These are phyloP conservation scores for Hypomontagnella submonticulosa DNA, from an alignment of 495 filamentous ascomycete genomes.

Conservation along the genomic window DNA sequence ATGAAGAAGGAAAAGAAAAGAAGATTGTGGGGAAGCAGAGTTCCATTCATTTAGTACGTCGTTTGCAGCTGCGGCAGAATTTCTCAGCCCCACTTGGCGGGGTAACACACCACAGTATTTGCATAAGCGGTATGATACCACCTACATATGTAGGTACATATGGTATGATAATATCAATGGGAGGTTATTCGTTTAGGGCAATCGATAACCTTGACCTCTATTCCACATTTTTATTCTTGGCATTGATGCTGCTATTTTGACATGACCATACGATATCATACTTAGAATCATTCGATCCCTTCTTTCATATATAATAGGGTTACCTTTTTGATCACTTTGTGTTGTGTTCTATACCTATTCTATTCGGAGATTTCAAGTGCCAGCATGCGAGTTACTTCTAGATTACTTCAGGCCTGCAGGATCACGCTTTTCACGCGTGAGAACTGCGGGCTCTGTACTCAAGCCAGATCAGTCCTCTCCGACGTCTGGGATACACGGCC, in stretches of 20 bases:
- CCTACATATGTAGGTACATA: background rate
- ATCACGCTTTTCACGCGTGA: constrained; percentile 86
- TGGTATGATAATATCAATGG: background rate
- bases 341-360: background rate
- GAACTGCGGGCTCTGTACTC: constrained; percentile 81
- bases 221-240: background rate
- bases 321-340: no score
- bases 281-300: constrained; percentile 5
- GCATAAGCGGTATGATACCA: background rate
- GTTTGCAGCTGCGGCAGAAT: constrained; percentile 23
- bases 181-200: no score
- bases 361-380: background rate
- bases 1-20: no score
- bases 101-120: background rate
- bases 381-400: constrained; percentile 53
- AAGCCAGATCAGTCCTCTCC: constrained; percentile 77
- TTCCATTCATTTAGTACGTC: background rate
- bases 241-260: no score
- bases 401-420: constrained; percentile 68
- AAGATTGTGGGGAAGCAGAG: no score
- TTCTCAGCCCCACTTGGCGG: constrained; percentile 8
- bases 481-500: constrained; percentile 73
- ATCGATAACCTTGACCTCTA: no score
- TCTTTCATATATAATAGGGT: background rate
- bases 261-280: background rate